phyloP scores from a whole-genome alignment of 352 stramenopile genomes.

The Pythium pyrilobum region DNA sequence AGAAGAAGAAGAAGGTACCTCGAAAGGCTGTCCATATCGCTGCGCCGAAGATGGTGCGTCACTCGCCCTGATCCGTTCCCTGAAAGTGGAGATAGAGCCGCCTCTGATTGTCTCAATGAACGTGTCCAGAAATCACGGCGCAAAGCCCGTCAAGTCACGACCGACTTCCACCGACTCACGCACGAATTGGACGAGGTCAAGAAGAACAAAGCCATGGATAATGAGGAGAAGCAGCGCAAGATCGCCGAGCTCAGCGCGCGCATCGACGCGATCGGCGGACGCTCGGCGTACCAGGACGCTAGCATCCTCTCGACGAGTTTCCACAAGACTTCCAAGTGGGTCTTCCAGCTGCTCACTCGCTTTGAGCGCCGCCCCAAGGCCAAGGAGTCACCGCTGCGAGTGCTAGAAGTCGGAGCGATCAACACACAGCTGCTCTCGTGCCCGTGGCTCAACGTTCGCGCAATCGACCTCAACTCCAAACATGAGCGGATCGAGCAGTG shows the following conservation, averaged over 20 bases:
- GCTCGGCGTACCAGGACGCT: constrained; percentile 92
- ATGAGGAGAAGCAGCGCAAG: constrained; percentile 24
- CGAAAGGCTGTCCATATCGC: constrained; percentile 57
- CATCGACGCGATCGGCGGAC: constrained; percentile 84
- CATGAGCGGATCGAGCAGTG: constrained; percentile 88
- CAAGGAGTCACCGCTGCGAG: constrained; percentile 47
- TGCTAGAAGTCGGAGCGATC: constrained; percentile 92
- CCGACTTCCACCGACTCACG: constrained; percentile 72
- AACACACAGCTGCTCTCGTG: constrained; percentile 96
- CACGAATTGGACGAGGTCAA: constrained; percentile 63
- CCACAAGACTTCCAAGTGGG: constrained; percentile 95
- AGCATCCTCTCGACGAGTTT: constrained; percentile 93
- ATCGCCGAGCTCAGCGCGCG: constrained; percentile 61
- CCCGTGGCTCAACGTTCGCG: constrained; percentile 88
- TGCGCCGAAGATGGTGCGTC: constrained; percentile 32
- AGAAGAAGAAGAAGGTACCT: constrained; percentile 44
- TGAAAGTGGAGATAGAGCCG: too few relatives aligned
- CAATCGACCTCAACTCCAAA: constrained; percentile 93
- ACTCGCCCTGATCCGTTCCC: too few relatives aligned
- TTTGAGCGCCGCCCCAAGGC: constrained; percentile 65
- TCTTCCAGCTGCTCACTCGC: constrained; percentile 86
- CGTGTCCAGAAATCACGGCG: constrained; percentile 50
- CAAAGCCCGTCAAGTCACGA: constrained; percentile 67
- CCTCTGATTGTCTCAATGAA: too few relatives aligned
- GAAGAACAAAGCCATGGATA: constrained; percentile 22